These are phyloP conservation scores for Mortierella sp. DNA, from an alignment of 371 early-diverging fungal genomes.

Conservation along the genomic window DNA sequence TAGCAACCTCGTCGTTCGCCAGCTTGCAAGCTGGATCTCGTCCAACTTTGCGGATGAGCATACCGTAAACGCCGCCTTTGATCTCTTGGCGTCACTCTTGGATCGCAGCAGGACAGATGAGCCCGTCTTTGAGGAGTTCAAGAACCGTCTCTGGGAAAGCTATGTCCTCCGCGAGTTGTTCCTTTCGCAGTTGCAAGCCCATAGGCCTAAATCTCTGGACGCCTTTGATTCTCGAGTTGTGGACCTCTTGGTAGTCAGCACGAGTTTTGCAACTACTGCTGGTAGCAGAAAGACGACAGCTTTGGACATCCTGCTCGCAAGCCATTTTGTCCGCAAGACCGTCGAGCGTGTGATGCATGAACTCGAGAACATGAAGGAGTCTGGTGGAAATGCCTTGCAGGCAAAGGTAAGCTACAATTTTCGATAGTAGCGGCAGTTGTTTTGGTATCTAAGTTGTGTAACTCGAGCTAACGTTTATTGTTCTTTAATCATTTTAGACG, in stretches of 20 bases:
- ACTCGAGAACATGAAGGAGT: slow-evolving; percentile 35
- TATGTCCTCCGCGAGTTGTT: slow-evolving; percentile 41
- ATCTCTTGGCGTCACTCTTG: slow-evolving; percentile 52
- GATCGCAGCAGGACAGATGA: slow-evolving; percentile 19
- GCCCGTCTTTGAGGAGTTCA: slow-evolving; percentile 20
- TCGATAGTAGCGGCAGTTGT: background rate
- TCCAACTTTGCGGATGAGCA: slow-evolving; percentile 9
- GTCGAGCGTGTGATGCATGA: slow-evolving; percentile 38
- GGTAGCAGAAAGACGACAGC: slow-evolving; percentile 9
- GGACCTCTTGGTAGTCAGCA: slow-evolving; percentile 39
- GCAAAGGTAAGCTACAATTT: slow-evolving; percentile 25
- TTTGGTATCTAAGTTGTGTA: background rate
- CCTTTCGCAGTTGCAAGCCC: slow-evolving; percentile 14
- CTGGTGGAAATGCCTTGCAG: slow-evolving; percentile 19
- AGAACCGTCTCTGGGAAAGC: slow-evolving; percentile 31
- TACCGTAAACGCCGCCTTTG: slow-evolving; percentile 38
- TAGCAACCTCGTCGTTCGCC: slow-evolving; percentile 54
- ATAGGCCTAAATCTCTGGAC: slow-evolving; percentile 2
- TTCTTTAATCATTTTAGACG: slow-evolving; percentile 23
- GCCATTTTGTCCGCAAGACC: slow-evolving; percentile 43
- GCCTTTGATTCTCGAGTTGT: slow-evolving; percentile 23
- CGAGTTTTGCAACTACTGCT: slow-evolving; percentile 13
- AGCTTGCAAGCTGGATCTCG: slow-evolving; percentile 42
- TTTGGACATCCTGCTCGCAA: slow-evolving; percentile 10
- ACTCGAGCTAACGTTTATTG: background rate